A percentile compares a stretch with the other conserved stretches of the same genome.
These are phyloP conservation scores for Cyanidiococcus yangmingshanensis DNA, from an alignment of 23 red algal species.

Conservation along the genomic window DNA sequence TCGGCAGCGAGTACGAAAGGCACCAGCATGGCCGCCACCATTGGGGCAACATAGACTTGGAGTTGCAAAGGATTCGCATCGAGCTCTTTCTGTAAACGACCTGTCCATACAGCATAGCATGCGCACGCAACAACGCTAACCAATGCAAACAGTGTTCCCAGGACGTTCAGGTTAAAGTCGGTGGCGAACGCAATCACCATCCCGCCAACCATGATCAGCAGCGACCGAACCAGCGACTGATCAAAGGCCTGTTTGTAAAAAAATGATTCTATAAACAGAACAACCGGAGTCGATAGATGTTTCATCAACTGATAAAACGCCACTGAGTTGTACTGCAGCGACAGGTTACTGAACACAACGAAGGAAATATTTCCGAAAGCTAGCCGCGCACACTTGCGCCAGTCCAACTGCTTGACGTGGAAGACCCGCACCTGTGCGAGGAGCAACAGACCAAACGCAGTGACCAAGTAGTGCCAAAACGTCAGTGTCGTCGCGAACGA, in stretches of 20 bases:
- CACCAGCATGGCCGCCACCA: slow-evolving; percentile 65
- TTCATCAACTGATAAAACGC: slow-evolving; percentile 98
- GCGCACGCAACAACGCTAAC: slow-evolving; percentile 57
- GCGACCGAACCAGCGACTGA: slow-evolving; percentile 36
- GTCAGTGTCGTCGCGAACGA: slow-evolving; percentile 68
- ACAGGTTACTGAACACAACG: slow-evolving; percentile 95
- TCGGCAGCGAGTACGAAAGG: slow-evolving; percentile 51
- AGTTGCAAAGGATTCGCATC: slow-evolving; percentile 88
- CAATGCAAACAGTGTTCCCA: slow-evolving; percentile 61
- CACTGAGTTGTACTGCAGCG: slow-evolving; percentile 83
- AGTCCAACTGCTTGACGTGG: slow-evolving; percentile 62
- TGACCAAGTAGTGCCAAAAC: slow-evolving; percentile 78
- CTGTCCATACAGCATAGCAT: slow-evolving; percentile 91
- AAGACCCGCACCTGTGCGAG: slow-evolving; percentile 54
- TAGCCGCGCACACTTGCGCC: slow-evolving; percentile 54
- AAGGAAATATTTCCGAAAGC: slow-evolving; percentile 79
- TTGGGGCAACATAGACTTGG: slow-evolving; percentile 80
- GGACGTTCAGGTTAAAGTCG: slow-evolving; percentile 65
- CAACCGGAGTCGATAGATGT: slow-evolving; percentile 72
- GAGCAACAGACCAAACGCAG: slow-evolving; percentile 55
- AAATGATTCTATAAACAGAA: slow-evolving; percentile 79
- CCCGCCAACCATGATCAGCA: slow-evolving; percentile 56
- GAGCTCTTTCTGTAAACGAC: slow-evolving; percentile 63
- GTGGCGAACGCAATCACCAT: slow-evolving; percentile 53
- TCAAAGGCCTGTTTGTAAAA: slow-evolving; percentile 50